phyloP scores from a whole-genome alignment of 1,139 yeast genomes.

The Diutina mesorugosa region DNA sequence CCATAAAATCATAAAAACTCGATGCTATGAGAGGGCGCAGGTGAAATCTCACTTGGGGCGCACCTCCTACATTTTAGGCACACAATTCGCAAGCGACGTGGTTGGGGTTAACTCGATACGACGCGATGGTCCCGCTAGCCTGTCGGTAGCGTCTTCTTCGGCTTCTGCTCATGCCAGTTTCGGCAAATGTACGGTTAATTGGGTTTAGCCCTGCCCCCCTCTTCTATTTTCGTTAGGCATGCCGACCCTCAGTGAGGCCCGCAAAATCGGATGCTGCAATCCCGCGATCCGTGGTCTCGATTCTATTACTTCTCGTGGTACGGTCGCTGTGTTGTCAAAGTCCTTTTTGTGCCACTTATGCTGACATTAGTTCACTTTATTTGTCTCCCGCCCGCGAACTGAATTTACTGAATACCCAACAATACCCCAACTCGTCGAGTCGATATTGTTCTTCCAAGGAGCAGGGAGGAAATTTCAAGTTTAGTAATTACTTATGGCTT shows the following conservation, averaged over 20 bases:
- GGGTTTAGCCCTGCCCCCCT: neutral
- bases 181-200: neutral
- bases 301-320: neutral
- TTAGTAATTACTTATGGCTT: no score
- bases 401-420: no score
- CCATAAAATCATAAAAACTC: neutral
- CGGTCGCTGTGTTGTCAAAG: no score
- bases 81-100: neutral
- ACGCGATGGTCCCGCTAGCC: neutral
- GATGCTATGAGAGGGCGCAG: neutral
- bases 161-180: neutral
- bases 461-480: no score
- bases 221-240: neutral
- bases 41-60: neutral
- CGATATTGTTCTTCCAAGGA: no score
- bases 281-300: neutral
- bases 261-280: neutral
- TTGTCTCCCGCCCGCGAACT: no score
- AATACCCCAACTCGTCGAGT: no score
- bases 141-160: neutral
- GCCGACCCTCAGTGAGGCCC: neutral
- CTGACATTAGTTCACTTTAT: no score
- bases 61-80: neutral
- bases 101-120: neutral
- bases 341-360: no score